phyloP scores from a whole-genome alignment of 2,329 filamentous ascomycete genomes.

The Alternaria arborescens region DNA sequence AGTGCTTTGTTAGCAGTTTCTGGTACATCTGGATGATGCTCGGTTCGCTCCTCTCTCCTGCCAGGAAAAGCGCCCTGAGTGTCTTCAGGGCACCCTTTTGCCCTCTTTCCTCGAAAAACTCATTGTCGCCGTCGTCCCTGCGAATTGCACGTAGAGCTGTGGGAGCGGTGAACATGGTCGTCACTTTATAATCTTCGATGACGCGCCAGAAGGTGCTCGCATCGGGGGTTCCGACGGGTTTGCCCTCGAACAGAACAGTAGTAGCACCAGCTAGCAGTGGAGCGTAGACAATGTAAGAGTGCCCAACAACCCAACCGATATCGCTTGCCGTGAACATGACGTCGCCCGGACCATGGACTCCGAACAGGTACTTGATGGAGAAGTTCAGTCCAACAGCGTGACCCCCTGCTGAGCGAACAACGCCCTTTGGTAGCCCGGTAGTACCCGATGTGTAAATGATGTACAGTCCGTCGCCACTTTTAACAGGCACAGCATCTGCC shows the following conservation, averaged over 20 bases:
- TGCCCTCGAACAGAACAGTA: constrained; percentile 92
- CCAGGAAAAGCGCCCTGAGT: constrained; percentile 80
- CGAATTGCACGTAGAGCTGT: constrained; percentile 88
- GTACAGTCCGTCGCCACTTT: constrained; percentile 81
- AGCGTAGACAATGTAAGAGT: constrained; percentile 82
- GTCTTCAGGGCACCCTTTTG: constrained; percentile 73
- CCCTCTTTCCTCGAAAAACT: constrained; percentile 69
- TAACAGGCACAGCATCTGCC: constrained; percentile 79
- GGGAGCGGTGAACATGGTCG: constrained; percentile 80
- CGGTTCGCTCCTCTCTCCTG: constrained; percentile 88
- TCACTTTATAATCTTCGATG: constrained; percentile 84
- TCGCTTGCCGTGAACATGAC: constrained; percentile 84
- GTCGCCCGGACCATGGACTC: constrained; percentile 82
- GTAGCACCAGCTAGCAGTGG: constrained; percentile 85
- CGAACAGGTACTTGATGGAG: constrained; percentile 83
- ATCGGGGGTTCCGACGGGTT: constrained; percentile 87
- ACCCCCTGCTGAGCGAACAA: constrained; percentile 81
- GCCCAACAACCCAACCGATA: constrained; percentile 89
- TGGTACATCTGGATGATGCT: constrained; percentile 85
- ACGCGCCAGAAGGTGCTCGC: constrained; percentile 90
- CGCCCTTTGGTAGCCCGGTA: constrained; percentile 83
- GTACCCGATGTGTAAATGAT: constrained; percentile 90
- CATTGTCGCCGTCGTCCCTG: constrained; percentile 81
- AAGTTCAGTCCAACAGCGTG: constrained; percentile 86
- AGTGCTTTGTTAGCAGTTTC: constrained; percentile 72